phyloP scores from a whole-genome alignment of 2,329 filamentous ascomycete species.

The Arthroderma uncinatum region DNA sequence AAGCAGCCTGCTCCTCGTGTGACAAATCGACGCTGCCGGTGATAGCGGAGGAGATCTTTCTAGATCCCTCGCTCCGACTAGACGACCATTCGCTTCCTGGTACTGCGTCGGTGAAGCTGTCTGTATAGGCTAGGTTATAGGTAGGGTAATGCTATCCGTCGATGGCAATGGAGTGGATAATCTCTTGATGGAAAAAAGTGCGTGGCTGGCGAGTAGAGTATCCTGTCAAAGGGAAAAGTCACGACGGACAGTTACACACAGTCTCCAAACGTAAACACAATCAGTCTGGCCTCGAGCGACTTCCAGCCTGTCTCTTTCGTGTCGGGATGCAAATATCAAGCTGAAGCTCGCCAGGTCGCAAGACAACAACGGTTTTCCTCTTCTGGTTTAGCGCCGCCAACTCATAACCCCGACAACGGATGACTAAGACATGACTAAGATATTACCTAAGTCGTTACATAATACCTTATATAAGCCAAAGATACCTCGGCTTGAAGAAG shows the following conservation, averaged over 20 bases:
- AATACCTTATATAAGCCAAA: background rate
- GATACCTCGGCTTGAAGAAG: background rate
- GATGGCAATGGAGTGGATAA: too few species aligned
- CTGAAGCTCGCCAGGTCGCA: background rate
- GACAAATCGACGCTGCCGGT: constrained; percentile 13
- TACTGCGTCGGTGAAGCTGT: too few species aligned
- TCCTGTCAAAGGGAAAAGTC: too few species aligned
- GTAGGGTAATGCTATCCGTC: too few species aligned
- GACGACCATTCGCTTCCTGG: background rate
- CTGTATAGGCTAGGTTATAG: too few species aligned
- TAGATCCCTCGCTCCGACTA: constrained; percentile 32
- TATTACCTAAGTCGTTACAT: too few species aligned
- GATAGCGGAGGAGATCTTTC: constrained; percentile 33
- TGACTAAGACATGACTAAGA: background rate
- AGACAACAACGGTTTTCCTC: constrained; percentile 31
- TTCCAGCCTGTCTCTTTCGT: background rate
- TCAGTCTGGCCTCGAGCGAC: constrained; percentile 31
- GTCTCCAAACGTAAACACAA: too few species aligned
- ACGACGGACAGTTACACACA: too few species aligned
- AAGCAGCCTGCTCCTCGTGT: background rate
- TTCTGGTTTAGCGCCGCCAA: constrained; percentile 30
- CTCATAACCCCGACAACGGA: constrained; percentile 10
- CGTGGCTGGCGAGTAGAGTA: too few species aligned
- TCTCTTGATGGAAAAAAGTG: too few species aligned
- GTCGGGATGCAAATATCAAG: background rate